phyloP scores from a whole-genome alignment of 768 basidiomycete species.

The Tulasnella sp. region DNA sequence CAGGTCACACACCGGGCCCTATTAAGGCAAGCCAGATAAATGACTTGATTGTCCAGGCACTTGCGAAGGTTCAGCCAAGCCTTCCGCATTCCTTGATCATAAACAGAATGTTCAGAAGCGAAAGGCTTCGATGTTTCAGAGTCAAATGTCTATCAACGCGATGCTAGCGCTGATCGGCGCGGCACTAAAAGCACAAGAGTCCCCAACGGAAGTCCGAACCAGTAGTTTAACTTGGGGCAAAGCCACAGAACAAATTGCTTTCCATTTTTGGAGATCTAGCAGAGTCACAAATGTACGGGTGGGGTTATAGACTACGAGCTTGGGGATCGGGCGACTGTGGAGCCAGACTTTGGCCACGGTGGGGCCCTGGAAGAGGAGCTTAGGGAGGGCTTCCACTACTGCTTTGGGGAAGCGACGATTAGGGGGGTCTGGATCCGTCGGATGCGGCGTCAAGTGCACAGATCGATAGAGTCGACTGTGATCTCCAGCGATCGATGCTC shows the following conservation, averaged over 20 bases:
- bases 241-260: conserved; percentile 5
- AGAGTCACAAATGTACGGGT: background rate
- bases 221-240: background rate
- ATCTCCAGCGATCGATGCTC: too few relatives aligned
- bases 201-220: background rate
- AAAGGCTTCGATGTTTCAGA: background rate
- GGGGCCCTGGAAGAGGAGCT: too few relatives aligned
- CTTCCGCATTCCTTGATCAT: background rate
- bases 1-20: background rate
- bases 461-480: too few relatives aligned
- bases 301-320: background rate
- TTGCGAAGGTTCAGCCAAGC: too few relatives aligned
- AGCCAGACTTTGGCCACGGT: background rate
- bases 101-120: background rate
- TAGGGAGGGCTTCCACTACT: too few relatives aligned
- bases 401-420: too few relatives aligned
- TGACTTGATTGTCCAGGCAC: too few relatives aligned
- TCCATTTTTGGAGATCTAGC: background rate
- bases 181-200: background rate
- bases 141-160: background rate
- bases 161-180: background rate
- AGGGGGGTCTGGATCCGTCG: too few relatives aligned
- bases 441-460: too few relatives aligned
- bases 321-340: background rate
- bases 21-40: background rate